Evolutionary conservation across 2,329 filamentous ascomycete species (phyloP), one percentile per base, ranked within the genome.

Genomic region (Neonectria punicea): DNA sequence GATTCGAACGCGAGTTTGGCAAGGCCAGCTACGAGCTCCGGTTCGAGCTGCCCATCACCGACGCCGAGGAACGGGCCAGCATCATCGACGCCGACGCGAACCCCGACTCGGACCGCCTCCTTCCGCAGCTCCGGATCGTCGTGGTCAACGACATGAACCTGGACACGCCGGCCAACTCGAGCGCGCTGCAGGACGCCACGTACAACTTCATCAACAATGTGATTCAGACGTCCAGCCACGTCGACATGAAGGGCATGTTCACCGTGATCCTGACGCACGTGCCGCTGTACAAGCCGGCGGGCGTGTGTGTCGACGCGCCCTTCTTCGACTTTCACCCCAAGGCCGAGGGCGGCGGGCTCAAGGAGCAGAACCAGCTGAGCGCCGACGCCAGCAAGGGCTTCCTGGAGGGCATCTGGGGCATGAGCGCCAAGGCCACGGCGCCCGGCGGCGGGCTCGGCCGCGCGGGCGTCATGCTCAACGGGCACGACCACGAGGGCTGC

Each of bases 401-500:
- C n/a, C 81, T 98, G 1, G 90, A 97, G 78, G 93, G 93, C 1
- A 87, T 98, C 2, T 94, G 93, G 70, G 93, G 93, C 11, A 89
- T 96, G 79, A 92, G 84, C 73, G 88, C 86, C 6, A 86, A 92
- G 67, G 73, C 81, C 1, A 78, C 81, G 32, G 91, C 87, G 0
- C 82, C 88, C 1, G 89, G 83, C 0, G 76, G 80, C 11, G 93
- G 93, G 1, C 81, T 81, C 56, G 93, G 93, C 1, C 85, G 93
- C 16, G 86, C 84, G 9, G 94, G 95, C 1, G 81, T 98, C 6
- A 89, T 99, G 28, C 81, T 99, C 43, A 98, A 94, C 53, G 96
- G 96, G 0, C 96, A 99, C 77, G 96, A 99, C 75, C 96, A 99
- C 78, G 93, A 92, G 71, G 96, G 96, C 7, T 99, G 96, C 76